A percentile compares a stretch with the other conserved stretches of the same genome.
Conservation (phyloP, 805 yeast species). For the Candida piceae region DNA sequence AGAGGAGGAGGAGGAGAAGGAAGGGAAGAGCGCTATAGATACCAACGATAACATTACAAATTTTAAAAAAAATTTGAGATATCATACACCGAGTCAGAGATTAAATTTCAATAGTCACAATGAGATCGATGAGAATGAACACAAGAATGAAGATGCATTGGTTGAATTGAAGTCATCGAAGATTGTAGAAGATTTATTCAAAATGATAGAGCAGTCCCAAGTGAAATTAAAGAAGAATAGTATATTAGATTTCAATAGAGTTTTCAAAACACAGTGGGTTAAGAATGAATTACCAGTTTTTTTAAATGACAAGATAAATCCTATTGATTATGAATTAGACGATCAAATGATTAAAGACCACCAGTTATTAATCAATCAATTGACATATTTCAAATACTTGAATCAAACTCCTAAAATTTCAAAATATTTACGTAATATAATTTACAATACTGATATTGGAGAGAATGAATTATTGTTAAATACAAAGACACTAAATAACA, state of each 20-base stretch:
- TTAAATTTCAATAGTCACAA: too few relatives aligned
- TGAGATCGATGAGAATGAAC: too few relatives aligned
- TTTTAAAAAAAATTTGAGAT: too few relatives aligned
- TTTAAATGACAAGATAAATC: too few relatives aligned
- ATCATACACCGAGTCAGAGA: too few relatives aligned
- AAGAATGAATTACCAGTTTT: not conserved
- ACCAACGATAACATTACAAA: too few relatives aligned
- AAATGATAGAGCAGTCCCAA: not conserved
- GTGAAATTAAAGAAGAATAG: too few relatives aligned
- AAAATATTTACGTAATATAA: slow-evolving; percentile 9
- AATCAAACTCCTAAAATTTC: slow-evolving; percentile 1
- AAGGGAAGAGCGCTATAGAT: too few relatives aligned
- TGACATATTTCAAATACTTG: not conserved
- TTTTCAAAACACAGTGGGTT: not conserved
- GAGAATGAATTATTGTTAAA: not conserved
- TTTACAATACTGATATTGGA: slow-evolving; percentile 4
- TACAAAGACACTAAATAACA: not conserved
- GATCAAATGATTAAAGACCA: too few relatives aligned
- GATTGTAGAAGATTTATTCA: not conserved
- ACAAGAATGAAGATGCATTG: not conserved
- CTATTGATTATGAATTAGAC: too few relatives aligned
- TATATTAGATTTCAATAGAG: not conserved
- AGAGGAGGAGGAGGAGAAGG: too few relatives aligned
- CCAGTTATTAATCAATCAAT: not conserved
- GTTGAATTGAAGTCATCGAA: not conserved